These are phyloP conservation scores for Cladophialophora yegresii DNA, from an alignment of 2,329 filamentous ascomycete genomes.

Conservation along the genomic window DNA sequence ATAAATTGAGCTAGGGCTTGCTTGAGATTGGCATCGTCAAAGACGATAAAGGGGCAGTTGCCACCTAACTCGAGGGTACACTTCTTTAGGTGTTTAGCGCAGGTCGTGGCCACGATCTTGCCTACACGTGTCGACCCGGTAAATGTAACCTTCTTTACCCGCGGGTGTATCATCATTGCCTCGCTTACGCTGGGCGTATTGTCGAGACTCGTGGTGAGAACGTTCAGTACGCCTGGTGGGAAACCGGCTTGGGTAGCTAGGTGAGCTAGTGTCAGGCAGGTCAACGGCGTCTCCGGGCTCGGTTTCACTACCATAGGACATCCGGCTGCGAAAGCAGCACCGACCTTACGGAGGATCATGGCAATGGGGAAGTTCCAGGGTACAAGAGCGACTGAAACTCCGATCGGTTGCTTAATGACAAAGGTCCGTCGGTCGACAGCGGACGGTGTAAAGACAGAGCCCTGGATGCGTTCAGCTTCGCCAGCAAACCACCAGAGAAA, in stretches of 20 bases:
- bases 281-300: constrained; percentile 65
- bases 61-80: constrained; percentile 64
- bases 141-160: constrained; percentile 61
- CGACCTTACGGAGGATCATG: constrained; percentile 68
- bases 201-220: constrained; percentile 55
- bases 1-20: constrained; percentile 6
- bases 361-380: constrained; percentile 73
- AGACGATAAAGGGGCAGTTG: constrained; percentile 65
- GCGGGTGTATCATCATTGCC: constrained; percentile 57
- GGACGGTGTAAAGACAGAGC: constrained; percentile 52
- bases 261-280: constrained; percentile 64
- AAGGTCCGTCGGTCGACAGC: constrained; percentile 65
- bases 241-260: constrained; percentile 58
- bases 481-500: constrained; percentile 83
- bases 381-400: constrained; percentile 66
- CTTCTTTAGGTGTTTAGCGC: constrained; percentile 62
- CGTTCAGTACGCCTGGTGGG: constrained; percentile 60
- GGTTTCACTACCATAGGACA: constrained; percentile 71
- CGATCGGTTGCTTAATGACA: constrained; percentile 72
- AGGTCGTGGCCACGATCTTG: constrained; percentile 61
- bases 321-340: constrained; percentile 66
- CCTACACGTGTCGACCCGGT: constrained; percentile 62
- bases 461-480: constrained; percentile 72
- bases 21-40: constrained; percentile 63
- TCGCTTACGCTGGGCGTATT: constrained; percentile 44